These are phyloP conservation scores for Tubosaeta sp. DNA, from an alignment of 768 basidiomycete species.

Conservation along the genomic window DNA sequence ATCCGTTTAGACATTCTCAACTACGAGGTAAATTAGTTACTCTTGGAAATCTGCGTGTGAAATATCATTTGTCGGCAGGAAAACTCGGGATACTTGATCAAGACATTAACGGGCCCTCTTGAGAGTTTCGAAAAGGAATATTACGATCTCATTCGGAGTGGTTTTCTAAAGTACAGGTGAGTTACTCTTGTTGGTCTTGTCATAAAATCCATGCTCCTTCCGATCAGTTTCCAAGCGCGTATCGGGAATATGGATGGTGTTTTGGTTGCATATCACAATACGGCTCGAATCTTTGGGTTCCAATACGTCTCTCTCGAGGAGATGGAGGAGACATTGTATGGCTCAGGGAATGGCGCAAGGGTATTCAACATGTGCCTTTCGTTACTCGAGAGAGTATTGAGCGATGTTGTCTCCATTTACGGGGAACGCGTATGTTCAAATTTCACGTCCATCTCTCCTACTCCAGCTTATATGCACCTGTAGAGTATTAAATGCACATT, in stretches of 20 bases:
- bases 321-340: conserved; percentile 83
- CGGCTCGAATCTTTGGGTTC: conserved; percentile 84
- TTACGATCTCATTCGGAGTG: conserved; percentile 90
- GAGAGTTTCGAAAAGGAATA: conserved; percentile 92
- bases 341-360: conserved; percentile 50
- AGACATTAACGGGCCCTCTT: conserved; percentile 51
- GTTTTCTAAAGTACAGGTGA: conserved; percentile 91
- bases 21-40: conserved; percentile 46
- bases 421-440: conserved; percentile 56
- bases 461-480: neutral
- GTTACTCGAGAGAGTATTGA: conserved; percentile 63
- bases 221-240: conserved; percentile 82
- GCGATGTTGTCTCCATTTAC: conserved; percentile 55
- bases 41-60: no score
- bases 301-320: conserved; percentile 86
- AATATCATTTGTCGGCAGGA: conserved; percentile 41
- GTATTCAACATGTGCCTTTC: conserved; percentile 73
- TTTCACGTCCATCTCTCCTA: neutral
- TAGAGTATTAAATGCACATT: conserved; percentile 59
- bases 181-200: neutral
- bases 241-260: conserved; percentile 98
- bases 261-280: conserved; percentile 85
- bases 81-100: conserved; percentile 76
- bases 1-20: conserved; percentile 86
- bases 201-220: neutral